A percentile compares a stretch with the other conserved stretches of the same genome.
Conservation (phyloP, 257 asterid species). For the Petunia secreta region DNA sequence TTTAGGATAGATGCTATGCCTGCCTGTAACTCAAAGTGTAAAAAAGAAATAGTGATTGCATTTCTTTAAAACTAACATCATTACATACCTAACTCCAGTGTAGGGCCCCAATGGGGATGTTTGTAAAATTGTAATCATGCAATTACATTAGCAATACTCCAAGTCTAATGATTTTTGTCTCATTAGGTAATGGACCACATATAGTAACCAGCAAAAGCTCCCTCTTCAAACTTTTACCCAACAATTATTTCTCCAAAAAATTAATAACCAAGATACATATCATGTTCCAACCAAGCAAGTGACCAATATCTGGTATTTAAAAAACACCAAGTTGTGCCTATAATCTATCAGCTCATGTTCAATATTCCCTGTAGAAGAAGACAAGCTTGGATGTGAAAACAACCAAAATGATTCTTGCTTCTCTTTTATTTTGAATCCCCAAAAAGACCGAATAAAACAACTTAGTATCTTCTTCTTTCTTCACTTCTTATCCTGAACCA, state of each 20-base stretch:
- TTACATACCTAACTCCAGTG: not conserved
- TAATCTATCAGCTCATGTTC: constrained; percentile 3
- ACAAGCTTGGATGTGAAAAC: constrained; percentile 17
- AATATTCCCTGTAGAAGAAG: constrained; percentile 7
- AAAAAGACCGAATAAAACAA: not conserved
- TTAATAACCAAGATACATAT: not conserved
- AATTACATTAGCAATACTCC: not conserved
- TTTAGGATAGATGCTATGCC: not conserved
- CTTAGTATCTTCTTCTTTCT: constrained; percentile 4
- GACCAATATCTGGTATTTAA: not conserved
- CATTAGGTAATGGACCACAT: not conserved
- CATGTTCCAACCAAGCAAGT: not conserved
- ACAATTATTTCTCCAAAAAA: constrained; percentile 7
- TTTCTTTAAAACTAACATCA: not conserved
- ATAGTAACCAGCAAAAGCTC: not conserved
- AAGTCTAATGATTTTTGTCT: not conserved
- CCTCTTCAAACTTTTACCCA: not conserved
- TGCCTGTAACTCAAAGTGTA: not conserved
- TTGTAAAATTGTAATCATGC: not conserved
- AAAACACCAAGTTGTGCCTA: not conserved
- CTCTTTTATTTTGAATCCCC: constrained; percentile 13
- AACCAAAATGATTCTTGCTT: constrained; percentile 13
- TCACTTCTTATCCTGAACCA: not conserved
- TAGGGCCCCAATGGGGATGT: not conserved
- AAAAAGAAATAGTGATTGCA: not conserved